Evolutionary conservation across 305 asterid genomes (phyloP).

Genomic region (Fraxinus velutina): DNA sequence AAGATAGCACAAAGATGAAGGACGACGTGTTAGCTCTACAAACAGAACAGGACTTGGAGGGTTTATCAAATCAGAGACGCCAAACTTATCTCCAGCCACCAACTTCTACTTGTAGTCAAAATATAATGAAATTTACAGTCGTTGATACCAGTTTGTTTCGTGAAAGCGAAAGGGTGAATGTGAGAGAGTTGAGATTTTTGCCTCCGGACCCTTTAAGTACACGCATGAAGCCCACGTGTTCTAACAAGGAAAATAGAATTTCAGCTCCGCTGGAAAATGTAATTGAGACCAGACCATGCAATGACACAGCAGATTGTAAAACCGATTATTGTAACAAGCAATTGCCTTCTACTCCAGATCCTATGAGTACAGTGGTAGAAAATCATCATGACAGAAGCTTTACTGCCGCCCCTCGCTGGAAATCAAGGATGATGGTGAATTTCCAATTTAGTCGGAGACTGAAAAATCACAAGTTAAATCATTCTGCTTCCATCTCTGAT

Average conservation of each 20-base stretch:
- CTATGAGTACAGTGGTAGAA: background rate
- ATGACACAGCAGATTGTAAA: conserved; percentile 7
- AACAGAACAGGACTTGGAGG: background rate
- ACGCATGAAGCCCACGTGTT: conserved; percentile 27
- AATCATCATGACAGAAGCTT: background rate
- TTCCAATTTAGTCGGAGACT: conserved; percentile 25
- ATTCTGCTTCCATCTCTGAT: background rate
- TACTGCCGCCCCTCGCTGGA: background rate
- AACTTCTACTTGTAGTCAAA: conserved; percentile 39
- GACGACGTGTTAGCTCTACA: background rate
- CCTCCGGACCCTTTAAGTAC: background rate
- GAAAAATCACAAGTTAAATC: conserved; percentile 27
- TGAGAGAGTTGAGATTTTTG: conserved; percentile 43
- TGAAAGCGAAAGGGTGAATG: conserved; percentile 31
- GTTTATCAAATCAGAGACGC: conserved; percentile 27
- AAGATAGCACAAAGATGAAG: conserved; percentile 24
- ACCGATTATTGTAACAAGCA: background rate
- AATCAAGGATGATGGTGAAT: conserved; percentile 29
- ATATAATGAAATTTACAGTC: conserved; percentile 45
- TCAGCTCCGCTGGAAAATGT: background rate
- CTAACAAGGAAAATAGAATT: background rate
- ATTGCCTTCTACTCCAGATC: background rate
- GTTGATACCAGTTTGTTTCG: conserved; percentile 54
- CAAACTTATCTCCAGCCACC: conserved; percentile 65
- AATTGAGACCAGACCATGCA: background rate